These are phyloP conservation scores for Prunella vulgaris DNA, from an alignment of 257 asterid species.

Conservation along the genomic window DNA sequence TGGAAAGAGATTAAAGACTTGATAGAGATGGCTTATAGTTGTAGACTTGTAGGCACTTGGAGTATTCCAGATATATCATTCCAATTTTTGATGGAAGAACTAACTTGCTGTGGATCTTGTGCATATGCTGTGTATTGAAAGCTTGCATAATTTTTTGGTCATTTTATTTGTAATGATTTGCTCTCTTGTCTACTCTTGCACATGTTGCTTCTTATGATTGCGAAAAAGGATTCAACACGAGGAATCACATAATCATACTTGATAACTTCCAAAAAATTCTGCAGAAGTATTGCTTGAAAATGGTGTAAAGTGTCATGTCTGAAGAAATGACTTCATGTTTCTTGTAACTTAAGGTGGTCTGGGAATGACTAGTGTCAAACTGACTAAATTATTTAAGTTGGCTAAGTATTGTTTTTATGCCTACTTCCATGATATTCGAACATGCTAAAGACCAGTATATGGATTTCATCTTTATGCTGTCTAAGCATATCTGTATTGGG, in stretches of 20 bases:
- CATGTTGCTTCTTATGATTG: constrained; percentile 1
- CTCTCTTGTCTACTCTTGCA: constrained; percentile 4
- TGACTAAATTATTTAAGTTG: not conserved
- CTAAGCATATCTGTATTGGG: not conserved
- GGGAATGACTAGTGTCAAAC: not conserved
- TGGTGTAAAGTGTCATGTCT: not conserved
- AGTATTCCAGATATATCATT: not conserved
- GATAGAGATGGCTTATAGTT: not conserved
- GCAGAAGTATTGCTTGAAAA: not conserved
- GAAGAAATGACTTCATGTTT: not conserved
- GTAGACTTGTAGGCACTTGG: not conserved
- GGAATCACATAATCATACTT: not conserved
- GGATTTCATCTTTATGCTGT: constrained; percentile 1
- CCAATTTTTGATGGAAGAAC: not conserved
- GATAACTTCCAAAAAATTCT: not conserved
- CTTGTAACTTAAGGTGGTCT: not conserved
- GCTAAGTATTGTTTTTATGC: not conserved
- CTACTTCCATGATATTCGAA: not conserved
- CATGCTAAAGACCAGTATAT: not conserved
- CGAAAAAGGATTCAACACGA: not conserved
- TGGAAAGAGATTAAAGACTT: not conserved
- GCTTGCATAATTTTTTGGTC: not conserved
- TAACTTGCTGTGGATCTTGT: constrained; percentile 2
- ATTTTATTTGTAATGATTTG: not conserved
- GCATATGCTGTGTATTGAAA: not conserved